Base-by-base conservation (phyloP, 805 yeast species). In the Wickerhamomyces pijperi region DNA sequence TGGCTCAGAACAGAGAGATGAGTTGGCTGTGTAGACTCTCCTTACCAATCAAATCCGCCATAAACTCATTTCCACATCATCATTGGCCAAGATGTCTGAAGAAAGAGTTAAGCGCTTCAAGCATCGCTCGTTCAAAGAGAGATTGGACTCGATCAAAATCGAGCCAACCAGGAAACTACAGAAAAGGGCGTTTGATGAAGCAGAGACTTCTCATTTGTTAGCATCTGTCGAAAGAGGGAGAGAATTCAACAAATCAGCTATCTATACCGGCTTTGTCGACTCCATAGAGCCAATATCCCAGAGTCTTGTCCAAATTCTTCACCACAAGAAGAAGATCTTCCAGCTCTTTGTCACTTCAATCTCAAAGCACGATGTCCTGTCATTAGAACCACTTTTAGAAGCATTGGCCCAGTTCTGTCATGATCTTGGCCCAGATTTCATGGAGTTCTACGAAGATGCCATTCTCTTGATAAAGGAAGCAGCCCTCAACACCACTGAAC, bases 381-480 rank as follows among this genome's bases (percentile, higher is more conserved):
- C 95, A 1, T 61, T 83, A 35, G 92, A 87, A 56, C 90, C 97
- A 3, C 54, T 85, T 21, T 59, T 86, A 37, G 98, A 92, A 52
- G 61, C 82, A 9, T 56, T 87, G 19, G 74, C 95, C 0, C 94
- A 87, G 52, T 81, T 92, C 49, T 78, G 87, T 32, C 96, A 85
- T 50, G 98, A 90, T 63, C 63, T 90, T 45, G 97, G 96, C 9
- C 80, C 90, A 2, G 97, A 90, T 48, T 92, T 88, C 53, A 70
- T 86, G 65, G 74, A 72, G 8, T 86, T 64, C 51, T 87, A 85
- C 52, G 62, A 62, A 2, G 55, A 60, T 19, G 60, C 86, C 1
- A 59, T 90, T 36, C 46, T 51, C 0, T 48, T 71, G 19, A 65
- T 88, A 33, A 70, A 70, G 4, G 55, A 62, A 1, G 53, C 84